Base-by-base conservation (phyloP, 23 red algal species). In the Pyropia yezoensis region DNA sequence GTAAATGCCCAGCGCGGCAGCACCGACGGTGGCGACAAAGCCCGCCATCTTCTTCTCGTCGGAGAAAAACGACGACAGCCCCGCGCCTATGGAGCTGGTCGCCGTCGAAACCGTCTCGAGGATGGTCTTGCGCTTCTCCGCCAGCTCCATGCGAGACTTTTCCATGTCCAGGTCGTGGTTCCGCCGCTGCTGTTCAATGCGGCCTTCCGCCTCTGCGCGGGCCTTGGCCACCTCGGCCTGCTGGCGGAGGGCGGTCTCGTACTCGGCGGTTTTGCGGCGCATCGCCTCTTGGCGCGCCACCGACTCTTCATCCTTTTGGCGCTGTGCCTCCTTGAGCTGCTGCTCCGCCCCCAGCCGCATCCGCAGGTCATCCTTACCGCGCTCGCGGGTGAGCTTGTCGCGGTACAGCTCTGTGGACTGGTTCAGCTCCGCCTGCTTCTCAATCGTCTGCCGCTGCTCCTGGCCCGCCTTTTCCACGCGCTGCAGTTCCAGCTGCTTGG, bases 251-350 rank as follows among this genome's bases (percentile, higher is more conserved):
- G 71, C 75, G 4, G 85, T 78, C 67, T 90, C 85, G 60, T 90
- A 90, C 66, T 90, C 85, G 27, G 79, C 54, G 7, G 85, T 90
- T 47, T 80, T 80, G 52, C 75, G 52, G 11, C 85, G 67, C 21
- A 90, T 90, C 7, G 85, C 85, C 24, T 90, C 85, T 51, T 81
- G 75, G 7, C 85, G 65, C 32, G 75, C 21, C 24, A 90, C 85
- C 62, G 69, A 75, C 27, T 90, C 75, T 53, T 90, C 85, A 45
- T 90, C 85, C 76, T 90, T 90, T 70, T 75, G 68, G 28, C 85
- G 23, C 76, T 80, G 69, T 69, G 79, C 85, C 52, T 90, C 85
- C 29, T 80, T 73, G 12, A 90, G 22, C 33, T 65, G 52, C 7
- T 71, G 51, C 69, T 90, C 74, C 14, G 85, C 85, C 1, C 71